A percentile compares a stretch with the other conserved stretches of the same genome.
Conservation (phyloP, 176 grass and related monocot species). For the Stipa capillata region DNA sequence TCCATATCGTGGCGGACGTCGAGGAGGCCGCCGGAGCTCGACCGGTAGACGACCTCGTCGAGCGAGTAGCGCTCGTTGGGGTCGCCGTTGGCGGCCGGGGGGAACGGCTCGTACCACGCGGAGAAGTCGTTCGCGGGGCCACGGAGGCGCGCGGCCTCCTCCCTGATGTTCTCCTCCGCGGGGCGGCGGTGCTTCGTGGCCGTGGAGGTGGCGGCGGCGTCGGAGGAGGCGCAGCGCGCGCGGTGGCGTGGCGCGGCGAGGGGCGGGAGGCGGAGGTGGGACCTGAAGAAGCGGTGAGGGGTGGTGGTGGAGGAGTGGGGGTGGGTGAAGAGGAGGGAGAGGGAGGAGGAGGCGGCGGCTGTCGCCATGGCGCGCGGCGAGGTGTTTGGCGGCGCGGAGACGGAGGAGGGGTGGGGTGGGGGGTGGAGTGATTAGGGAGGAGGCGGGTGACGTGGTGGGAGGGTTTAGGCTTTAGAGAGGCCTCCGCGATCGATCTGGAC, state of each 20-base stretch:
- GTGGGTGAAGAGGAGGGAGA: constrained; percentile 37
- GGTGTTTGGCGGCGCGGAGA: constrained; percentile 17
- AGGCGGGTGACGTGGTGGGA: not conserved
- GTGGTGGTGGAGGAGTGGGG: constrained; percentile 25
- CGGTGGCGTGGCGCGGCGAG: not conserved
- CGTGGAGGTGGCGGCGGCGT: constrained; percentile 1
- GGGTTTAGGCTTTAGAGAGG: constrained; percentile 26
- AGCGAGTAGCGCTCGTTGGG: constrained; percentile 57
- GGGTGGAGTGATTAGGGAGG: not conserved
- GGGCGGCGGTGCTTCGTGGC: constrained; percentile 53
- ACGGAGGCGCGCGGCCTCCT: constrained; percentile 52
- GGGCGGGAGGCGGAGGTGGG: not conserved
- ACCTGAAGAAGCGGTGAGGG: not conserved
- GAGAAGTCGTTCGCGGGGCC: constrained; percentile 20
- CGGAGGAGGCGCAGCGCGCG: constrained; percentile 34
- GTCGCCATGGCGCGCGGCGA: constrained; percentile 18
- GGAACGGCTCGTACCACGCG: constrained; percentile 46
- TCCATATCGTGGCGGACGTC: constrained; percentile 62
- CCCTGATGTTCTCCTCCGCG: constrained; percentile 78
- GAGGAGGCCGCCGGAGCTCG: constrained; percentile 56
- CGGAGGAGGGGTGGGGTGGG: not conserved
- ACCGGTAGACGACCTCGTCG: constrained; percentile 62
- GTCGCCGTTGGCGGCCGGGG: constrained; percentile 18
- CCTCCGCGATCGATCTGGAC: constrained; percentile 8
- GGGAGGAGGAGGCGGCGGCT: constrained; percentile 31